phyloP scores from a whole-genome alignment of 768 basidiomycete species.

The Mycena haematopus region DNA sequence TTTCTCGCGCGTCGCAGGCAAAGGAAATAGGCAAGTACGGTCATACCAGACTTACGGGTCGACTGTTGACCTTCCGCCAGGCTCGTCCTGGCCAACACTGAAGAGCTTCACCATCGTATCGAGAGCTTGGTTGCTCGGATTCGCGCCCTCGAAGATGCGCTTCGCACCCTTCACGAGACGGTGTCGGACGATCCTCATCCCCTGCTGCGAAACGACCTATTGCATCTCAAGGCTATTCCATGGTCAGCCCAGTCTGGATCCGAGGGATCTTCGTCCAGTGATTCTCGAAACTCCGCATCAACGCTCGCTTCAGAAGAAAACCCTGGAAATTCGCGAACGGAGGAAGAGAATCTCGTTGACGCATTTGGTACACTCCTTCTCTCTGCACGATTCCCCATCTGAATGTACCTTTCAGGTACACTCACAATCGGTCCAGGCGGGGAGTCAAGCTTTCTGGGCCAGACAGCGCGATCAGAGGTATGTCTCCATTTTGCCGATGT shows the following conservation, averaged over 20 bases:
- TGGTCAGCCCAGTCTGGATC: not conserved
- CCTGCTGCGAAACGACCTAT: conserved; percentile 43
- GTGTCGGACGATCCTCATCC: conserved; percentile 59
- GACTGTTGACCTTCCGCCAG: conserved; percentile 35
- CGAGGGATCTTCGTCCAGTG: conserved; percentile 7
- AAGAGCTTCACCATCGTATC: conserved; percentile 72
- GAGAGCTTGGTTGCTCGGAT: conserved; percentile 61
- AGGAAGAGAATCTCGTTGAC: conserved; percentile 50
- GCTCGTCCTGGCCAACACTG: conserved; percentile 69
- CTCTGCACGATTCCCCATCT: not conserved
- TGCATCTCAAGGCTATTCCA: conserved; percentile 35
- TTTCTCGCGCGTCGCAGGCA: conserved; percentile 43
- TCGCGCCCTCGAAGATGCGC: conserved; percentile 65
- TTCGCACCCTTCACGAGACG: conserved; percentile 54
- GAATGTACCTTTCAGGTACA: conserved; percentile 49
- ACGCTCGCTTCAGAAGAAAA: conserved; percentile 18
- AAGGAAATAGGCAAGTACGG: conserved; percentile 56
- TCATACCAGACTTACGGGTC: too few relatives aligned
- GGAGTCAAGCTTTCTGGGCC: conserved; percentile 63
- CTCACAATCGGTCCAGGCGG: conserved; percentile 61
- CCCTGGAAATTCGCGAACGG: conserved; percentile 22
- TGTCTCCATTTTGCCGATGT: conserved; percentile 24
- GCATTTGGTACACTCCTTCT: conserved; percentile 40
- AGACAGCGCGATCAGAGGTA: conserved; percentile 74
- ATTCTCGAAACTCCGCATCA: conserved; percentile 9